These are phyloP conservation scores for Mycena kentingensis DNA, from an alignment of 768 basidiomycete genomes.

Conservation along the genomic window DNA sequence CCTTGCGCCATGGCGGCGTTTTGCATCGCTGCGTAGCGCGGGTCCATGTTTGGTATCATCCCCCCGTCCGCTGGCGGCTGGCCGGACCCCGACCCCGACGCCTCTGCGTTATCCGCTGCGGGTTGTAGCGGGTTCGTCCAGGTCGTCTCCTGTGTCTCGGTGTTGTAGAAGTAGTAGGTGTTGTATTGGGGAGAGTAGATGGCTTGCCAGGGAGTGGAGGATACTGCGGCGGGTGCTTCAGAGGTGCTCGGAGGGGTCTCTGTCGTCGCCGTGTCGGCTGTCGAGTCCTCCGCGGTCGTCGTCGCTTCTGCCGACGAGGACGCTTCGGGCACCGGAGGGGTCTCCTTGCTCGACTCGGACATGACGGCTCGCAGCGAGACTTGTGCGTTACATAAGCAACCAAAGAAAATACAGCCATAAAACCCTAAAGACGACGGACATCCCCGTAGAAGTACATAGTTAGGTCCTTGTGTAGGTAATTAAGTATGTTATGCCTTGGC, in stretches of 20 bases:
- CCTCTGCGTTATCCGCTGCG: slow-evolving; percentile 26
- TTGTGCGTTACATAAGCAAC: no score
- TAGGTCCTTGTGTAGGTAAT: neutral
- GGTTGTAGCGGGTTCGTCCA: slow-evolving; percentile 76
- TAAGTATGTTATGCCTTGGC: neutral
- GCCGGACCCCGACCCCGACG: slow-evolving; percentile 26
- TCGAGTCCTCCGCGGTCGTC: neutral
- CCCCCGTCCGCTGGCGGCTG: slow-evolving; percentile 20
- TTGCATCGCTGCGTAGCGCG: slow-evolving; percentile 55
- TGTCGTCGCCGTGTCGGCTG: slow-evolving; percentile 14
- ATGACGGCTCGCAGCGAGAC: no score
- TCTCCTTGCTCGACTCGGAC: slow-evolving; percentile 13
- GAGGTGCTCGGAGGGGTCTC: slow-evolving; percentile 11
- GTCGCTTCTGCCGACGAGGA: slow-evolving; percentile 12
- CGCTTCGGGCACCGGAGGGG: slow-evolving; percentile 14
- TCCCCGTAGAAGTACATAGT: neutral
- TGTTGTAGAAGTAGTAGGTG: slow-evolving; percentile 85
- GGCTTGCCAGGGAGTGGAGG: slow-evolving; percentile 66
- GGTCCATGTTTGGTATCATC: slow-evolving; percentile 22
- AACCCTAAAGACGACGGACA: no score
- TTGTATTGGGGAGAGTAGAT: slow-evolving; percentile 76
- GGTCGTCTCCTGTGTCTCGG: slow-evolving; percentile 74
- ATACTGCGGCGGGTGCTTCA: slow-evolving; percentile 12
- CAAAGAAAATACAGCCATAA: no score
- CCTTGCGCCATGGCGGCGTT: slow-evolving; percentile 75